These are phyloP conservation scores for Penicillium odoratum DNA, from an alignment of 495 filamentous ascomycete genomes.

Conservation along the genomic window DNA sequence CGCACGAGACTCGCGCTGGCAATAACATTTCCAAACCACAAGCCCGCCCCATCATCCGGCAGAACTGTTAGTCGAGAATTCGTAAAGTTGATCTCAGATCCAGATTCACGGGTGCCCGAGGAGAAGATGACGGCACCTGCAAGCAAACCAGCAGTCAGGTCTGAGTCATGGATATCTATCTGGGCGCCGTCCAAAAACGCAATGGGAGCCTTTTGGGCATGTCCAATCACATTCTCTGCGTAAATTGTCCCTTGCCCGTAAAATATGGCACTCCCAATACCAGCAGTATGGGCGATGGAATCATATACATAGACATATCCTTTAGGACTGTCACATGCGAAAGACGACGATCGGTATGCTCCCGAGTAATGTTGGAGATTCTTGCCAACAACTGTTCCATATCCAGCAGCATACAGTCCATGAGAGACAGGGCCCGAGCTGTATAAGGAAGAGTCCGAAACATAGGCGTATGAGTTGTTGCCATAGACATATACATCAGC, in stretches of 20 bases:
- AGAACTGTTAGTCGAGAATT: not conserved
- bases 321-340: slow-evolving; percentile 17
- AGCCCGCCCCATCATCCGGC: not conserved
- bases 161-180: slow-evolving; percentile 1
- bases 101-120: not conserved
- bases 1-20: slow-evolving; percentile 1
- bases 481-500: slow-evolving; percentile 12
- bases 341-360: slow-evolving; percentile 12
- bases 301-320: slow-evolving; percentile 18
- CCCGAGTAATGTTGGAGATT: slow-evolving; percentile 15
- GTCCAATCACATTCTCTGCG: slow-evolving; percentile 5
- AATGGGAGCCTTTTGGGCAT: slow-evolving; percentile 6
- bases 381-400: slow-evolving; percentile 12
- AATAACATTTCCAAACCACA: slow-evolving; percentile 16
- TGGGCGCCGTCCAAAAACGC: slow-evolving; percentile 10
- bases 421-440: slow-evolving; percentile 16
- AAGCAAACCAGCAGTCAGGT: slow-evolving; percentile 8
- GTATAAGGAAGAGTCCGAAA: slow-evolving; percentile 10
- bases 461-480: slow-evolving; percentile 9
- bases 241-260: slow-evolving; percentile 10
- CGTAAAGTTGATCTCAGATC: slow-evolving; percentile 2
- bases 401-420: slow-evolving; percentile 15
- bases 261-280: slow-evolving; percentile 17
- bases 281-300: slow-evolving; percentile 15
- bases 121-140: slow-evolving; percentile 9